Base-by-base conservation (phyloP, 495 filamentous ascomycete species). In the Lentithecium fluviatile region DNA sequence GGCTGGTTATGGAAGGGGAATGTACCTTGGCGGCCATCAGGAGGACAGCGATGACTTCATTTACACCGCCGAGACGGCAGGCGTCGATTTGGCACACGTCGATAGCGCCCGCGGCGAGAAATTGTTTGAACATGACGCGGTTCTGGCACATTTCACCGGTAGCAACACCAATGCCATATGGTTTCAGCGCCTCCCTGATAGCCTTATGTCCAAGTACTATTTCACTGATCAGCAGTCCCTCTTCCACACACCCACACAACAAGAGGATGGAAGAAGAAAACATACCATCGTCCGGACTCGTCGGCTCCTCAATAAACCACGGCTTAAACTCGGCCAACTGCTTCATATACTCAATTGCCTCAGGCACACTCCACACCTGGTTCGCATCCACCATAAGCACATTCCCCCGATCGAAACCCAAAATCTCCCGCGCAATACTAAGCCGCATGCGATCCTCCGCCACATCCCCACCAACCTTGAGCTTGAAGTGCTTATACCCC, bases 271-370 rank as follows among this genome's bases (percentile, higher is more conserved):
- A 47, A 19, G 46, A 19, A 32, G 19, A 20, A 19, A 34, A 53
- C 61, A 3, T 50, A 64, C 61, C 55, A 75, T 96, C 91, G 68
- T 96, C 91, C 13, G 91, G 91, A 42, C 86, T 90, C 43, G 91
- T 96, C n/a, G 91, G 91, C 80, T 96, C 91, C 76, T 96, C 91
- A 66, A 96, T 96, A 77, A 96, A 96, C 91, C 91, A 96, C 43
- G 91, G 91, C 77, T 87, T 85, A 80, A 89, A 96, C 62, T 90
- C 84, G 34, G 82, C 85, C 19, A 96, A 85, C 65, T 88, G 71
- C 56, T 85, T 77, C 90, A 95, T 95, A 79, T 91, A 89, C 52
- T 81, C 83, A 65, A 96, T 93, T 1, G 91, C 91, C 74, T 96
- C 89, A 13, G 90, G 90, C 25, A 96, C 91, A 42, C 84, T 88